Evolutionary conservation across 2,329 filamentous ascomycete genomes (phyloP).

Genomic region (Arthroderma sp.): DNA sequence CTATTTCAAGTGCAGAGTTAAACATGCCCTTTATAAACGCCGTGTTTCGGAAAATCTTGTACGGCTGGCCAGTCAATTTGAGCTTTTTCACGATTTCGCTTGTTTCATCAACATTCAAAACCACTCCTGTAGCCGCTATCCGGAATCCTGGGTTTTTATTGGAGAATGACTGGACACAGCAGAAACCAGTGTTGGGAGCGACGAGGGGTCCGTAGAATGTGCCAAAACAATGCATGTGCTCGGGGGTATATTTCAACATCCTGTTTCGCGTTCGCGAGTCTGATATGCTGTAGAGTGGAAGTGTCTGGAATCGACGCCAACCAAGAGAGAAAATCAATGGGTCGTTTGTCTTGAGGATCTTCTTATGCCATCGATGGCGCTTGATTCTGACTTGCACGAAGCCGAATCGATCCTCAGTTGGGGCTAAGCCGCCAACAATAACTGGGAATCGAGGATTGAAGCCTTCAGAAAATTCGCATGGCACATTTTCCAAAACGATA

Average conservation of each 20-base stretch:
- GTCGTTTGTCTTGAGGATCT: slow-evolving; percentile 96
- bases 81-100: slow-evolving; percentile 99
- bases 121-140: slow-evolving; percentile 85
- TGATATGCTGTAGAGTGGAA: slow-evolving; percentile 88
- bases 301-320: slow-evolving; percentile 85
- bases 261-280: slow-evolving; percentile 87
- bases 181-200: slow-evolving; percentile 90
- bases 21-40: slow-evolving; percentile 99
- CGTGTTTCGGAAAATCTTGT: slow-evolving; percentile 99
- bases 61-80: slow-evolving; percentile 82
- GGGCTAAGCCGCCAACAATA: slow-evolving; percentile 77
- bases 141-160: slow-evolving; percentile 79
- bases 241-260: slow-evolving; percentile 97
- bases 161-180: slow-evolving; percentile 79
- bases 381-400: slow-evolving; percentile 95
- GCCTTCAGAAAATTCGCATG: slow-evolving; percentile 72
- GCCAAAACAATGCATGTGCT: slow-evolving; percentile 98
- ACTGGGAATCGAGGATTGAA: slow-evolving; percentile 76
- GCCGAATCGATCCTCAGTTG: slow-evolving; percentile 90
- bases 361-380: slow-evolving; percentile 96
- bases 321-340: slow-evolving; percentile 93
- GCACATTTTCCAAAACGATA: slow-evolving; percentile 76
- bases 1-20: slow-evolving; percentile 78
- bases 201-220: slow-evolving; percentile 93
- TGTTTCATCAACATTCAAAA: slow-evolving; percentile 85